Base-by-base conservation (phyloP, 2,329 filamentous ascomycete genomes). In the Elsinoe fawcettii region DNA sequence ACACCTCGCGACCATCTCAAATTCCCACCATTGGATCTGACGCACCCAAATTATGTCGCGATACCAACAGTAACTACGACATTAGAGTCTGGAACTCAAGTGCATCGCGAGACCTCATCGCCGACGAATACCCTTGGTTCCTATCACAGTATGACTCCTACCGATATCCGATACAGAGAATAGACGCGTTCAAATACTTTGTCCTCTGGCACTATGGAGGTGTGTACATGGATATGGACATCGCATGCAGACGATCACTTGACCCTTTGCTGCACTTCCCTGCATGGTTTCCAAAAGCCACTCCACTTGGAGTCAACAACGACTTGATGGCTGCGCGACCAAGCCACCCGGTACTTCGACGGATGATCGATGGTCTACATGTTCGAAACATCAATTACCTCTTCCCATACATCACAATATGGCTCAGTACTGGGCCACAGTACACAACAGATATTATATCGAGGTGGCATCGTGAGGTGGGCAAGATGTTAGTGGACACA, bases 291-390 rank as follows among this genome's bases (percentile, higher is more conserved):
- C 83, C 84, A 61, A 80, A 81, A 60, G 89, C 86, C 0, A 73
- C 77, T 2, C 86, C 86, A 1, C 87, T 86, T 1, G 86, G 86
- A 61, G 86, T 90, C 60, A 86, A 83, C 59, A 90, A 90, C 73
- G 86, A 90, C 64, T 81, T 84, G 44, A 88, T 90, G 85, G 84
- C 66, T 5, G 62, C 59, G 4, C 37, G 60, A 9, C 51, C 62
- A 1, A 43, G 60, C 12, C 66, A 69, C 36, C 63, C 66, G 1
- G 55, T 68, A 8, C 7, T 65, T 12, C 36, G 59, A 41, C 53
- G 57, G 22, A 67, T 67, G 53, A 32, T 56, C 7, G 53, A 56
- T 8, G n/a, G 25, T 23, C 23, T 56, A 4, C 25, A 27, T 7
- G 53, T 23, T 5, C 18, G 37, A 3, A 25, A 56, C 37, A 30